A percentile compares a stretch with the other conserved stretches of the same genome.
These are phyloP conservation scores for Cercis canadensis DNA, from an alignment of 306 rosid genomes.

Conservation along the genomic window DNA sequence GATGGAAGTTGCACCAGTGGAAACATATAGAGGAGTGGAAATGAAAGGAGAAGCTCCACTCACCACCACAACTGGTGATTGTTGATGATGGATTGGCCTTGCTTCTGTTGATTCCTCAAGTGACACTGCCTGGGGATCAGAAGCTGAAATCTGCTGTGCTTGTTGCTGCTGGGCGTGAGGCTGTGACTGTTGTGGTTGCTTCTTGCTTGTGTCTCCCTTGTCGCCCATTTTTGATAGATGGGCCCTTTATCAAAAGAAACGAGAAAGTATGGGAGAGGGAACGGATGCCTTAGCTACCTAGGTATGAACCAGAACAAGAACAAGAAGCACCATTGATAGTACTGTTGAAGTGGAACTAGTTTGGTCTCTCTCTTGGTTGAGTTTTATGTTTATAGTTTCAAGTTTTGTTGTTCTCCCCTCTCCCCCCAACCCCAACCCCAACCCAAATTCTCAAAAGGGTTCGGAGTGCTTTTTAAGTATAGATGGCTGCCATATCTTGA, in stretches of 20 bases:
- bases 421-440: no score
- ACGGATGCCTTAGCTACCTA: not conserved
- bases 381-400: not conserved
- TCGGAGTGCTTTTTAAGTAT: constrained; percentile 7
- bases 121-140: constrained; percentile 49
- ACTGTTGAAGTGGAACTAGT: constrained; percentile 37
- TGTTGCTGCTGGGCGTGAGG: constrained; percentile 32
- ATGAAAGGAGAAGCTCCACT: constrained; percentile 53
- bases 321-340: constrained; percentile 28
- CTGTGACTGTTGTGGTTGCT: constrained; percentile 41
- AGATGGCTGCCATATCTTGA: constrained; percentile 32
- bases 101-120: constrained; percentile 60
- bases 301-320: constrained; percentile 40
- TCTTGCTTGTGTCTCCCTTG: constrained; percentile 70
- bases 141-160: constrained; percentile 60
- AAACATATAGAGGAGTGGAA: constrained; percentile 58
- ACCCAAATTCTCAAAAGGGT: constrained; percentile 39
- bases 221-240: constrained; percentile 65
- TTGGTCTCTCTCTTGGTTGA: constrained; percentile 8
- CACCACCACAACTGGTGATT: constrained; percentile 36
- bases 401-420: not conserved
- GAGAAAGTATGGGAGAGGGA: constrained; percentile 6
- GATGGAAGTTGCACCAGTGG: constrained; percentile 57
- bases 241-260: constrained; percentile 39
- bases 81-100: constrained; percentile 47